phyloP scores from a whole-genome alignment of 257 asterid genomes.

The Capsicum baccatum region DNA sequence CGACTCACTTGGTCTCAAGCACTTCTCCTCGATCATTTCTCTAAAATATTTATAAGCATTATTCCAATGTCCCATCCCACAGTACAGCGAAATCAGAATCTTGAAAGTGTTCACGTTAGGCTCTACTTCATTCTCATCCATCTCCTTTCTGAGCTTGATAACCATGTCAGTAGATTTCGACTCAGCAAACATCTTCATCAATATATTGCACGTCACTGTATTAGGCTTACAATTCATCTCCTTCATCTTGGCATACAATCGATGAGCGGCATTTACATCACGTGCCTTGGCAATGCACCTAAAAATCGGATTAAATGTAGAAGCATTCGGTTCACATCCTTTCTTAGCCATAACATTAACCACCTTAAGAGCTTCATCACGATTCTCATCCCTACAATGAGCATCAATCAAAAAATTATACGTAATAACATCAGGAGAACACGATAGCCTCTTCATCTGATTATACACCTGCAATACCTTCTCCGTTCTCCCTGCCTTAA shows the following conservation, averaged over 20 bases:
- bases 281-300: constrained; percentile 67
- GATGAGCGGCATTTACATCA: constrained; percentile 84
- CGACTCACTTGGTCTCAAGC: constrained; percentile 63
- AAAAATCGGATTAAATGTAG: constrained; percentile 79
- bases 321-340: constrained; percentile 65
- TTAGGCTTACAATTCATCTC: constrained; percentile 65
- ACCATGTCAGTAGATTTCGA: constrained; percentile 86
- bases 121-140: constrained; percentile 76
- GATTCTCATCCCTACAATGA: constrained; percentile 80
- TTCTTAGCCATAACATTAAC: constrained; percentile 65
- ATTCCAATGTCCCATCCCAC: constrained; percentile 92
- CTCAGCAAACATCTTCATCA: constrained; percentile 88
- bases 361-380: constrained; percentile 77
- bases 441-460: constrained; percentile 79
- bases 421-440: constrained; percentile 76
- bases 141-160: constrained; percentile 82
- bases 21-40: constrained; percentile 86
- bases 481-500: constrained; percentile 88
- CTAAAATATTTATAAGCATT: constrained; percentile 68
- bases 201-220: constrained; percentile 69
- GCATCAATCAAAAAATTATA: constrained; percentile 77
- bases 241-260: constrained; percentile 73
- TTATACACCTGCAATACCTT: constrained; percentile 84
- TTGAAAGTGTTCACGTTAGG: constrained; percentile 76
- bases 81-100: constrained; percentile 71